phyloP scores from a whole-genome alignment of 805 yeast species.

The Starmera quercuum region DNA sequence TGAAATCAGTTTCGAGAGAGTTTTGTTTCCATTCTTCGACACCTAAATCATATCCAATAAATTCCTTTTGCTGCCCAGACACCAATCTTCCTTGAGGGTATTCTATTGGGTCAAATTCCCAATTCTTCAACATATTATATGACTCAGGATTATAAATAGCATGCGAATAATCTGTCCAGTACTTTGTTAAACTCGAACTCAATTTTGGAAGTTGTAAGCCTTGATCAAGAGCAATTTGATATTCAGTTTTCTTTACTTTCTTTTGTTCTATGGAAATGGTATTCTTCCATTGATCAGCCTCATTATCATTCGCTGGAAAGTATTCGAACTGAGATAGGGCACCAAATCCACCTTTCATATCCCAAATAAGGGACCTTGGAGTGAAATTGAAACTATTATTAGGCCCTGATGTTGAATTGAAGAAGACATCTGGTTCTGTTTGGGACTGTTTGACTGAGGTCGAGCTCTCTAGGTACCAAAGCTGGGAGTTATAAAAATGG shows the following conservation, averaged over 20 bases:
- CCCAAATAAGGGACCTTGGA: constrained; percentile 85
- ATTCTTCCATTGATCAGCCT: constrained; percentile 7
- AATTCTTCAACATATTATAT: constrained; percentile 45
- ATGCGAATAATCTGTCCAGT: constrained; percentile 78
- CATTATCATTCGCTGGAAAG: constrained; percentile 10
- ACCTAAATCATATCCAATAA: constrained; percentile 49
- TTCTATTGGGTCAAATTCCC: constrained; percentile 42
- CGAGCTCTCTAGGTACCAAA: constrained; percentile 51
- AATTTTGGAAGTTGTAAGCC: constrained; percentile 30
- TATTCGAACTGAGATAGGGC: constrained; percentile 50
- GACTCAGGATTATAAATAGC: constrained; percentile 59
- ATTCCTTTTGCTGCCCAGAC: constrained; percentile 27
- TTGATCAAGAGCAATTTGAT: constrained; percentile 56
- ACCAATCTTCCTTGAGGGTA: constrained; percentile 19
- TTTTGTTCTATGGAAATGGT: constrained; percentile 26
- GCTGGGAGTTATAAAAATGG: constrained; percentile 79
- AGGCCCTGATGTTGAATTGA: constrained; percentile 31
- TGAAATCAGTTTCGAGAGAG: constrained; percentile 35
- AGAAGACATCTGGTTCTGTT: constrained; percentile 38
- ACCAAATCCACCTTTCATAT: constrained; percentile 71
- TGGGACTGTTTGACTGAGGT: constrained; percentile 16
- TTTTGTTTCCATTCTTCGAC: constrained; percentile 43
- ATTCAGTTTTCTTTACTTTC: constrained; percentile 41
- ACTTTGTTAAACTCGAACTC: constrained; percentile 34
- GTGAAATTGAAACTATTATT: constrained; percentile 50